These are phyloP conservation scores for Gonium pectorale DNA, from an alignment of 139 green algal genomes.

Conservation along the genomic window DNA sequence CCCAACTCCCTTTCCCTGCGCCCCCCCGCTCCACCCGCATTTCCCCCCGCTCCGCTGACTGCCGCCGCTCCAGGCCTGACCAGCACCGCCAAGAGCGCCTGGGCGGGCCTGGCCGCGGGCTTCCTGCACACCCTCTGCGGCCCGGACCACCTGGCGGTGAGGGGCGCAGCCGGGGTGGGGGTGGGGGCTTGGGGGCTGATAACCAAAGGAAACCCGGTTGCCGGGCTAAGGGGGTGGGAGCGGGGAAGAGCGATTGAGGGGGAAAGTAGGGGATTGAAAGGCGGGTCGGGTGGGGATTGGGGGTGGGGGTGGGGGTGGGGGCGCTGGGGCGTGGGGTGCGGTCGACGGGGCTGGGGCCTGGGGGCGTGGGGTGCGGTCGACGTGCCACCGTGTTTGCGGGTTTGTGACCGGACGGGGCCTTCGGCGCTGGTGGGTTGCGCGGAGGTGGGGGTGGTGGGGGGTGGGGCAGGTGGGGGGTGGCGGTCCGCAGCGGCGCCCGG, in stretches of 20 bases:
- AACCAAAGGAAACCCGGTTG: too few relatives aligned
- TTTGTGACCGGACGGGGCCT: too few relatives aligned
- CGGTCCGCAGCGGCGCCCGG: too few relatives aligned
- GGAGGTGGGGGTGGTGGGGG: neutral
- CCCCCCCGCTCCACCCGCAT: too few relatives aligned
- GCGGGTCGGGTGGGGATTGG: neutral
- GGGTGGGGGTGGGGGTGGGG: neutral
- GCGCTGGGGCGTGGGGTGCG: too few relatives aligned
- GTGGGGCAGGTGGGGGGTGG: too few relatives aligned
- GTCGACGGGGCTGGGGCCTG: too few relatives aligned
- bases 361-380: too few relatives aligned
- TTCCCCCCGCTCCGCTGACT: too few relatives aligned
- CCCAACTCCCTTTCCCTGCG: too few relatives aligned
- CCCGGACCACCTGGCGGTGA: constrained; percentile 95
- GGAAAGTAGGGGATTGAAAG: neutral
- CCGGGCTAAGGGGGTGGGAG: too few relatives aligned
- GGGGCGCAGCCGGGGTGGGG: neutral
- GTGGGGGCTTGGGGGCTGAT: neutral
- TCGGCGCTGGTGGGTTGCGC: neutral
- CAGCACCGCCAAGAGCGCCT: constrained; percentile 67
- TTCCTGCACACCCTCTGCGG: constrained; percentile 96
- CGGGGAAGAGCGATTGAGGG: neutral
- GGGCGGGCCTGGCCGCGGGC: constrained; percentile 92
- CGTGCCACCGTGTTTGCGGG: too few relatives aligned
- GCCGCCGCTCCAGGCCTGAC: constrained; percentile 48